Evolutionary conservation across 495 filamentous ascomycete genomes (phyloP), one percentile per base, ranked within the genome.

Genomic region (Cenococcum geophilum): DNA sequence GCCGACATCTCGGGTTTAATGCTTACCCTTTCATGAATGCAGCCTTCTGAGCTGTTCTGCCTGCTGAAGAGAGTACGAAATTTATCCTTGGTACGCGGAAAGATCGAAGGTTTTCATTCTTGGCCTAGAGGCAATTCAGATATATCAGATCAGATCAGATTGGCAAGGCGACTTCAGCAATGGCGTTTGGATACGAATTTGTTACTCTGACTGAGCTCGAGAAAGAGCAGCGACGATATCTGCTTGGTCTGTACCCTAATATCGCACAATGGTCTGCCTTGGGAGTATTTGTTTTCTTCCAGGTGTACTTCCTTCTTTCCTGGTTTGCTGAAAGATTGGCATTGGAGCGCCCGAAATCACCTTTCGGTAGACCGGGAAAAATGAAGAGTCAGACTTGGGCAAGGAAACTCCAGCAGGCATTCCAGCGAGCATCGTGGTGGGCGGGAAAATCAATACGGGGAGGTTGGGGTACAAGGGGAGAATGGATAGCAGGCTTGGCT

Each of bases 171-270:
- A 6, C 27, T 45, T 37, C 25, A n/a, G 25, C 8, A 21, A 66
- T 66, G 65, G 64, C 45, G 25, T 64, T 64, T n/a, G 71, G 71
- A 49, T 74, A 73, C 55, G 64, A 58, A 20, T 71, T 75, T 55
- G 40, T 68, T 40, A 62, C 59, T 34, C 63, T 74, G 1, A 57
- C 64, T 37, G 62, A 71, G 4, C 60, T 57, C 20, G 66, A 72
- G 47, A 73, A 71, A 54, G 54, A 60, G 35, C 45, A 61, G 10
- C 58, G 73, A 22, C 60, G 73, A 22, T 4, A 53, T 12, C 43
- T 66, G 8, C 73, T 75, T 5, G 70, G 73, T 47, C 53, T 20
- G 12, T 70, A 74, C 51, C 66, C 63, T 3, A 10, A 45, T 4
- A 25, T 72, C 12, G 73, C 71, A 4, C 68, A 72, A 54, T 57